Percentiles rank a stretch among this genome's conserved stretches.
These are phyloP conservation scores for Halenospora varia DNA, from an alignment of 495 filamentous ascomycete genomes.

Conservation along the genomic window DNA sequence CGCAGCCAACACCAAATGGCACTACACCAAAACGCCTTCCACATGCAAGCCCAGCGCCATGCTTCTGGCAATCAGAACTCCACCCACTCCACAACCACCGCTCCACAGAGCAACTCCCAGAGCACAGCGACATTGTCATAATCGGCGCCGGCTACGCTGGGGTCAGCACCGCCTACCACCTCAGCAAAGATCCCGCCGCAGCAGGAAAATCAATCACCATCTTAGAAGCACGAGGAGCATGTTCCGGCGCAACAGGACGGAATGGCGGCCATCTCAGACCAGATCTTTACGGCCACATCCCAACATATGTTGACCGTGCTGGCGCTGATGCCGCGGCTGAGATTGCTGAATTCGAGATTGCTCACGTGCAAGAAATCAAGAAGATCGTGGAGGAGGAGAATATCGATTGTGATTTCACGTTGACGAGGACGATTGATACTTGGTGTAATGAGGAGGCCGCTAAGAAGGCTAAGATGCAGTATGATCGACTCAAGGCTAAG, in stretches of 20 bases:
- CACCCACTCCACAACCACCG: constrained; percentile 52
- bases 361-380: constrained; percentile 50
- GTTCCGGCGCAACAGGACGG: constrained; percentile 52
- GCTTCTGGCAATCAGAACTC: constrained; percentile 65
- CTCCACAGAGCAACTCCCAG: constrained; percentile 46
- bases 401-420: constrained; percentile 46
- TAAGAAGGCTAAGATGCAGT: neutral
- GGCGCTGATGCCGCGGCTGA: constrained; percentile 42
- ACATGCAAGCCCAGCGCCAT: neutral
- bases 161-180: constrained; percentile 52
- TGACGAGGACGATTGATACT: constrained; percentile 21
- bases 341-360: constrained; percentile 50
- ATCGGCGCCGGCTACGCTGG: constrained; percentile 71
- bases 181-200: constrained; percentile 20
- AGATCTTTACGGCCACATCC: constrained; percentile 49
- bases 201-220: constrained; percentile 34
- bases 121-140: constrained; percentile 51
- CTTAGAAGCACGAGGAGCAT: constrained; percentile 49
- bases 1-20: too few relatives aligned
- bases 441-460: neutral
- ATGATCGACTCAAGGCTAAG: neutral
- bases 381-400: constrained; percentile 43
- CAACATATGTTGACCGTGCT: constrained; percentile 30
- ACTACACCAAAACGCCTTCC: neutral
- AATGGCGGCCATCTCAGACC: constrained; percentile 64